Base-by-base conservation (phyloP, 345 rosid genomes). In the Clarkia xantiana region DNA sequence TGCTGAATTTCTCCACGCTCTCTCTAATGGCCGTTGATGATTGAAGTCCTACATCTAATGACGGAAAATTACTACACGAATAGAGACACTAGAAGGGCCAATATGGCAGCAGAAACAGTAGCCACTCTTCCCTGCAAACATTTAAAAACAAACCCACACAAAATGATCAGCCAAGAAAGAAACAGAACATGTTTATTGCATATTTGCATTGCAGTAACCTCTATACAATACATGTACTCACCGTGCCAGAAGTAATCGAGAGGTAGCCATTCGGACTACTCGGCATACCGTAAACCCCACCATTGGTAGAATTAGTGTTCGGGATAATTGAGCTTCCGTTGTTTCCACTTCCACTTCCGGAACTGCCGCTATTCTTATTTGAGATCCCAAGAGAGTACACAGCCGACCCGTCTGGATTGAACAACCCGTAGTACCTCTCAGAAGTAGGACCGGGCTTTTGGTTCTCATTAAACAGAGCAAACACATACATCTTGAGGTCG, bases 401-500 rank as follows among this genome's bases (percentile, higher is more conserved):
- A 0, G 80, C 71, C 7, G 69, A 53, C 34, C 80, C 74, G 19
- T 75, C 76, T 2, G 76, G 80, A 58, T 64, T 61, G 43, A 74
- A 70, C 29, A 74, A 51, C 12, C 75, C 79, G 18, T 66, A 73
- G 40, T 73, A 64, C 66, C 72, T 63, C 67, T 73, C 78, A 5
- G 78, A 73, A 1, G 64, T 48, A 11, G 75, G 75, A 14, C 78
- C 75, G 11, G 72, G 62, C 63, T 73, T 73, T 75, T 66, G 40
- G 48, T 73, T 64, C 70, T 74, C 79, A 17, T 74, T 74, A 44
- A 71, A 74, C 51, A 74, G 45, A 44, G 80, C 74, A 39, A 68
- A 71, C 6, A 75, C 66, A 15, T 57, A 66, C n/a, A 61, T 69
- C 40, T 65, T 71, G 40, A 68, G 39, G 25, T 62, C 67, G 11